Percentiles rank a stretch among this genome's conserved stretches.
Conservation (phyloP, 768 basidiomycete species). For the Leucocoprinus birnbaumii region DNA sequence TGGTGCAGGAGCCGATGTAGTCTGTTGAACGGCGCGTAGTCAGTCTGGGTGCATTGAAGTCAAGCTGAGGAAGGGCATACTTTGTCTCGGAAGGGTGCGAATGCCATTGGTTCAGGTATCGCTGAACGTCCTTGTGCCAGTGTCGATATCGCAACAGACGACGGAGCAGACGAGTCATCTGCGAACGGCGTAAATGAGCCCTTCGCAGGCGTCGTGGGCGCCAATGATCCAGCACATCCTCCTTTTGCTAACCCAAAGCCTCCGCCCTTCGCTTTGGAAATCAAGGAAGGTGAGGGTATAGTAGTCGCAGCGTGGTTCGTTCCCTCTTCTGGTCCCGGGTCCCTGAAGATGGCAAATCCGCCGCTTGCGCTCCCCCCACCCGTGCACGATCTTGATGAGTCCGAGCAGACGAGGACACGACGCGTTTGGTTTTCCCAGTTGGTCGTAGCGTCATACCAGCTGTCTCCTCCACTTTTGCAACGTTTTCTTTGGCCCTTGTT, state of each 20-base stretch:
- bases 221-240: background rate
- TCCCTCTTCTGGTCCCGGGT: conserved; percentile 48
- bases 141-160: too few species aligned
- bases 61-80: conserved; percentile 17
- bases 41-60: background rate
- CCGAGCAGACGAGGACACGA: conserved; percentile 34
- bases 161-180: conserved; percentile 14
- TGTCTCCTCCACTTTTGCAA: conserved; percentile 66
- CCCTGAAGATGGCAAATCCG: conserved; percentile 59
- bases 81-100: conserved; percentile 75
- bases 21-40: background rate
- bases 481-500: conserved; percentile 76
- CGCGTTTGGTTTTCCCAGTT: conserved; percentile 53
- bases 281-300: conserved; percentile 35
- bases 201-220: conserved; percentile 19
- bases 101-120: conserved; percentile 41
- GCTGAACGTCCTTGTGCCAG: too few species aligned
- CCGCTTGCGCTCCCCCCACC: background rate
- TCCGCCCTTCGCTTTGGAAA: conserved; percentile 17
- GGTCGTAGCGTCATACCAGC: conserved; percentile 65
- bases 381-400: conserved; percentile 27
- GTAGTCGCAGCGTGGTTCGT: background rate
- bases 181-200: conserved; percentile 18
- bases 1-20: background rate
- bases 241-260: background rate